Base-by-base conservation (phyloP, 2,329 filamentous ascomycete species). In the Trichoderma endophyticum region DNA sequence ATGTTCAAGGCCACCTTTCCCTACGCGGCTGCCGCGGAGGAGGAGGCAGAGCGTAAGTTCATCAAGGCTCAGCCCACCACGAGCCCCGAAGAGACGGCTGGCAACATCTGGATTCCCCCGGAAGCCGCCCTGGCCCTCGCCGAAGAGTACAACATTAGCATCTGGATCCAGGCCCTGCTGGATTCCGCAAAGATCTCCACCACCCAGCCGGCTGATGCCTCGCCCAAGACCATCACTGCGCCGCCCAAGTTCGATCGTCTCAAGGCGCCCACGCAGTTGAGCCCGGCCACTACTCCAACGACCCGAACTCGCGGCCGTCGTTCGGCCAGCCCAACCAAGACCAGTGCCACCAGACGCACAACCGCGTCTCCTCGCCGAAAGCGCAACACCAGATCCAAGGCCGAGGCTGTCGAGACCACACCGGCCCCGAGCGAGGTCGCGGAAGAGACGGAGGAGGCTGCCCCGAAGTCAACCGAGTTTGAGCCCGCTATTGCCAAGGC, bases 51-150 rank as follows among this genome's bases (percentile, higher is more conserved):
- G 84, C 91, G 93, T 79, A 90, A 88, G 77, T 95, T 94, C 82
- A 91, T 99, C 83, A 98, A 97, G 84, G 89, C 88, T 7, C 90
- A 96, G 32, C 83, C 89, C 39, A 92, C 92, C 34, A 97, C 95
- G 11, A 97, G 94, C 77, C 87, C 87, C 71, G 95, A 98, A 79
- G 96, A 98, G 85, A 94, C 96, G 34, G 96, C 96, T 30, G 96
- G 96, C 60, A 99, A 98, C 81, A 90, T 99, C 67, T 99, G 96
- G 96, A 95, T 98, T 65, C 90, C 94, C 61, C 94, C 95, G 6
- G 87, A 91, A 75, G 83, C 89, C 89, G 96, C 96, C 43, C 87
- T 99, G 59, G 84, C 88, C 72, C 87, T 99, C 14, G 93, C 95
- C 66, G 90, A 93, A 60, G 95, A 98, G 82, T 99, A 98, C 81